Conservation (phyloP, 805 yeast genomes). For the Saccharomycopsis schoenii region DNA sequence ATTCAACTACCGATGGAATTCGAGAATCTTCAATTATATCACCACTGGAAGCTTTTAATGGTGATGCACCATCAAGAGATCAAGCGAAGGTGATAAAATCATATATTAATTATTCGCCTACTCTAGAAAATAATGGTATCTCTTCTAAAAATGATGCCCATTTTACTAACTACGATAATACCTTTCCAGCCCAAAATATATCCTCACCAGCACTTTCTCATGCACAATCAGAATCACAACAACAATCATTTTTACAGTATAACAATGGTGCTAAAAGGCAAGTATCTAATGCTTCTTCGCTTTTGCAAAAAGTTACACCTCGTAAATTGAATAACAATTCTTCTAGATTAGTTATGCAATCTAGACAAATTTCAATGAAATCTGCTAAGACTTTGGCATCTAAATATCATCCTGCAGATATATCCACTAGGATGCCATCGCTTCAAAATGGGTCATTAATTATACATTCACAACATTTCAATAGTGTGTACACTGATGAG, state of each 20-base stretch:
- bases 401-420: neutral
- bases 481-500: slow-evolving; percentile 7
- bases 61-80: no score
- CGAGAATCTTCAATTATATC: neutral
- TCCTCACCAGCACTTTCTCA: neutral
- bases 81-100: no score
- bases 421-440: neutral
- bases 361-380: neutral
- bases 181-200: neutral
- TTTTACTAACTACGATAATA: neutral
- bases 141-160: neutral
- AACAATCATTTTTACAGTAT: neutral
- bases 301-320: neutral
- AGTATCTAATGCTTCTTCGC: neutral
- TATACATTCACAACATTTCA: slow-evolving; percentile 5
- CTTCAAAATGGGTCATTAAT: neutral
- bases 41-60: neutral
- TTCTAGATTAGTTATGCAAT: neutral
- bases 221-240: neutral
- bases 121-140: neutral
- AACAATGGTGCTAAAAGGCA: neutral
- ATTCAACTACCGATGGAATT: neutral
- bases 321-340: neutral
- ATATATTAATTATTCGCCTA: no score
- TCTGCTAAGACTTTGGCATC: neutral